Base-by-base conservation (phyloP, 139 green algal genomes). In the Chlorella sp. region DNA sequence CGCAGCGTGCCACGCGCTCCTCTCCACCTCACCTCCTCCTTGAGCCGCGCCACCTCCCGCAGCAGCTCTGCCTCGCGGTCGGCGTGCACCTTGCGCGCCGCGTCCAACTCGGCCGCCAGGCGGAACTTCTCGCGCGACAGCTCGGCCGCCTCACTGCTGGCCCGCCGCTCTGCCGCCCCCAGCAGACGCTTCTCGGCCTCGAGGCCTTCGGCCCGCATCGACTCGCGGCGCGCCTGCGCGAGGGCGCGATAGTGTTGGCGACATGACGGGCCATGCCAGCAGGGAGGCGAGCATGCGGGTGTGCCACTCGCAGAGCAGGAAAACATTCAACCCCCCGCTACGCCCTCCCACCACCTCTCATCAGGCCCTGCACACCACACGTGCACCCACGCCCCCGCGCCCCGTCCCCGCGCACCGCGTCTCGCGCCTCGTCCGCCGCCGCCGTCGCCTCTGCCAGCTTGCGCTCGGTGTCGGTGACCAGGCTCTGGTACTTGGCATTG, bases 121-220 rank as follows among this genome's bases (percentile, higher is more conserved):
- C 79, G 76, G 74, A 79, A 88, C 48, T 84, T 86, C 35, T 89
- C 84, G 9, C 71, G 59, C 21, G 61, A 72, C 15, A 77, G 48
- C 29, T 75, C 50, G 4, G 78, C 41, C 2, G 71, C 50, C 71
- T 88, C 79, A 8, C 5, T 40, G 2, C 75, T 38, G 1, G 76
- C 55, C 0, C 83, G 76, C 63, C 56, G 45, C 80, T 90, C 80
- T 2, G 80, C 77, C 21, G 68, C 55, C 12, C 38, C 61, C 40
- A 90, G 55, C 51, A 89, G 62, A 17, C 46, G 42, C 76, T 82
- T 84, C 73, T 90, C 85, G 27, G 77, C 77, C n/a, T 77, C 73
- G 73, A 90, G 67, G 3, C 50, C 65, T 33, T 81, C 45, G 35
- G 43, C 72, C 23, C 72, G 71, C 59, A 71, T 81, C 12, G 23